A percentile compares a stretch with the other conserved stretches of the same genome.
These are phyloP conservation scores for Pythium utonaiense DNA, from an alignment of 352 stramenopile genomes.

Conservation along the genomic window DNA sequence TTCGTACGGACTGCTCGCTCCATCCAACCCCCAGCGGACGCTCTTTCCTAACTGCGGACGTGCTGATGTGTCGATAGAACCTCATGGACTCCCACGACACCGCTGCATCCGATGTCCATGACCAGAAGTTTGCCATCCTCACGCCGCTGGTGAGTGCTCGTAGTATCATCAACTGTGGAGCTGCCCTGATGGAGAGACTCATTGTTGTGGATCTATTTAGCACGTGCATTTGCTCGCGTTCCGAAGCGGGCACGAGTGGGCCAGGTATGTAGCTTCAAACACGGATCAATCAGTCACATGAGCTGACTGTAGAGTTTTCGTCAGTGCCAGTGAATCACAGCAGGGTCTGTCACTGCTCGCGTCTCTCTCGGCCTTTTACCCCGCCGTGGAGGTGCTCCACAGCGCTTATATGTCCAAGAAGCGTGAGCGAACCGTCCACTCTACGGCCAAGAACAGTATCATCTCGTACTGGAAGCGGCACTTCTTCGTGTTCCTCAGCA, in stretches of 20 bases:
- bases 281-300: neutral
- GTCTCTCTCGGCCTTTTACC: slow-evolving; percentile 74
- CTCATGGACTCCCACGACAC: slow-evolving; percentile 49
- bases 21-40: too few relatives aligned
- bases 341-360: slow-evolving; percentile 74
- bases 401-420: slow-evolving; percentile 72
- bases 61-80: slow-evolving; percentile 28
- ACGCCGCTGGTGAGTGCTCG: slow-evolving; percentile 66
- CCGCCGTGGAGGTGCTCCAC: slow-evolving; percentile 65
- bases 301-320: neutral
- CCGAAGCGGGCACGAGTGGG: slow-evolving; percentile 68
- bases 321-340: slow-evolving; percentile 63
- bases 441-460: slow-evolving; percentile 55
- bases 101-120: slow-evolving; percentile 41
- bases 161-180: too few relatives aligned
- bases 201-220: slow-evolving; percentile 21
- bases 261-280: slow-evolving; percentile 27
- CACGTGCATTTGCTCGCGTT: slow-evolving; percentile 75
- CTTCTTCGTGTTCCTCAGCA: slow-evolving; percentile 74
- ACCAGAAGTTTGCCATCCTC: slow-evolving; percentile 77
- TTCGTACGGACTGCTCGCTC: slow-evolving; percentile 38
- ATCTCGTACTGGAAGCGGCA: slow-evolving; percentile 86
- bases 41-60: neutral
- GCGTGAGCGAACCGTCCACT: slow-evolving; percentile 66
- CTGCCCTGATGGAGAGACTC: neutral